Evolutionary conservation across 108 stramenopile species (phyloP).

Genomic region (Cylindrotheca closterium): DNA sequence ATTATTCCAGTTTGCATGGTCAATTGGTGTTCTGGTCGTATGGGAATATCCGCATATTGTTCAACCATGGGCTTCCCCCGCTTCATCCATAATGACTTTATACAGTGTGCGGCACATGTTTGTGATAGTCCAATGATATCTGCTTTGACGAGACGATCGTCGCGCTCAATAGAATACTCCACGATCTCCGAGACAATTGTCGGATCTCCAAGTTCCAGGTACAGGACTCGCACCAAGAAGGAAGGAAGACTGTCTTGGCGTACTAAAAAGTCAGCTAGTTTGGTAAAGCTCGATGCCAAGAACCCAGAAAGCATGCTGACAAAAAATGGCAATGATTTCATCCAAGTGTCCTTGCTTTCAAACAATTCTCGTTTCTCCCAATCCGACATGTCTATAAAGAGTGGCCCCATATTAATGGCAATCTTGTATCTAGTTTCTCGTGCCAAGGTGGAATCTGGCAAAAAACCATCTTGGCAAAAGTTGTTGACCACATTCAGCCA

Average conservation of each 20-base stretch:
- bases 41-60: conserved; percentile 21
- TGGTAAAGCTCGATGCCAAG: conserved; percentile 14
- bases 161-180: conserved; percentile 2
- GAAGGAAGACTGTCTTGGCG: conserved; percentile 6
- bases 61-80: conserved; percentile 3
- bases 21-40: conserved; percentile 17
- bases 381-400: conserved; percentile 35
- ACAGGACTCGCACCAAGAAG: conserved; percentile 25
- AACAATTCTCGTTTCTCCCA: conserved; percentile 22
- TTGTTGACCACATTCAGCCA: conserved; percentile 28
- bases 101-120: conserved; percentile 18
- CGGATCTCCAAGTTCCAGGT: conserved; percentile 13
- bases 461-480: conserved; percentile 30
- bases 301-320: conserved; percentile 15
- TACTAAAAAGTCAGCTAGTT: conserved; percentile 23
- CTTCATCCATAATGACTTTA: conserved; percentile 22
- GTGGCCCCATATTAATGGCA: conserved; percentile 23
- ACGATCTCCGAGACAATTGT: conserved; percentile 8
- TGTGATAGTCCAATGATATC: conserved; percentile 23
- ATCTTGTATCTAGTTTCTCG: conserved; percentile 29
- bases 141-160: conserved; percentile 13
- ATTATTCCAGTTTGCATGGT: conserved; percentile 1
- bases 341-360: conserved; percentile 25
- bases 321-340: conserved; percentile 28
- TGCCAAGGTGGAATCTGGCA: conserved; percentile 9